A percentile compares a stretch with the other conserved stretches of the same genome.
Conservation (phyloP, 2,329 filamentous ascomycete species). For the Calonectria hongkongensis region DNA sequence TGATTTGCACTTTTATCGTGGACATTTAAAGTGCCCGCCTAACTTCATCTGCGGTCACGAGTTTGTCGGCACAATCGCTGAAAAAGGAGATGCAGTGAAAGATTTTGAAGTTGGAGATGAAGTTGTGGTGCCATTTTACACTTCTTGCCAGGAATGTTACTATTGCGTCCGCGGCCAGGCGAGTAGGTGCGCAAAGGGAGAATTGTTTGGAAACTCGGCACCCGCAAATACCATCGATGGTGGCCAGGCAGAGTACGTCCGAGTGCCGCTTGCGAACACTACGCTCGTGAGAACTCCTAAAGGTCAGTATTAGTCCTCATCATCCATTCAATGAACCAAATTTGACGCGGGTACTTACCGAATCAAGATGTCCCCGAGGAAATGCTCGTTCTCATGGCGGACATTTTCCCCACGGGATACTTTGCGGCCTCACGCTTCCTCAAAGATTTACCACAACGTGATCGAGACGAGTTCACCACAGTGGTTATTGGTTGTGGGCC, state of each 20-base stretch:
- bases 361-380: constrained; percentile 22
- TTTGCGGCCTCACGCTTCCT: constrained; percentile 31
- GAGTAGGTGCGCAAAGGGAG: constrained; percentile 24
- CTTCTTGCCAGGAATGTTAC: constrained; percentile 28
- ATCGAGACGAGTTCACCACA: constrained; percentile 23
- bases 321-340: neutral
- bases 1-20: constrained; percentile 43
- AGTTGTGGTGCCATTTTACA: constrained; percentile 33
- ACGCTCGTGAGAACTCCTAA: constrained; percentile 25
- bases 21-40: constrained; percentile 35
- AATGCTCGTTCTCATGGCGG: constrained; percentile 39
- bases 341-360: neutral
- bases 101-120: constrained; percentile 19
- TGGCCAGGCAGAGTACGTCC: constrained; percentile 37
- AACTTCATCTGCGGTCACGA: constrained; percentile 40
- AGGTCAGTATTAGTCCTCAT: neutral
- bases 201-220: constrained; percentile 31
- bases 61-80: constrained; percentile 27
- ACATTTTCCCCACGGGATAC: constrained; percentile 41
- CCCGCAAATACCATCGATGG: constrained; percentile 29
- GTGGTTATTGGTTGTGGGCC: constrained; percentile 40
- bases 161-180: constrained; percentile 25
- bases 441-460: constrained; percentile 15
- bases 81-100: constrained; percentile 25
- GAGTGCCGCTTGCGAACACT: constrained; percentile 29